Evolutionary conservation across 768 basidiomycete species (phyloP).

Genomic region (Leccinum incarnatum): DNA sequence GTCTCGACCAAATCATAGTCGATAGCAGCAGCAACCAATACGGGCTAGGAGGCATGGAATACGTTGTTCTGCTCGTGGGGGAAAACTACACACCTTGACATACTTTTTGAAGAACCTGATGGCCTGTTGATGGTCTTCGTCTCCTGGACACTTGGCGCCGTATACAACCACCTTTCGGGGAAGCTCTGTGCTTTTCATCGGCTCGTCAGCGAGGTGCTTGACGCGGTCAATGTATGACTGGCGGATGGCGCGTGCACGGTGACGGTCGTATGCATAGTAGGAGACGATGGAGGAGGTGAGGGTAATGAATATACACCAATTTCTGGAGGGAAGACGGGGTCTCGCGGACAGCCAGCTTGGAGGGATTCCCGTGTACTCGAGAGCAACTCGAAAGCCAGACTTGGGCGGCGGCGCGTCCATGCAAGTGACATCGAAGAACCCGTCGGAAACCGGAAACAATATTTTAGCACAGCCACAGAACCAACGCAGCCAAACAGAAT

Average conservation of each 20-base stretch:
- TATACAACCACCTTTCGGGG: constrained; percentile 84
- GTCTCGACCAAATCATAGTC: constrained; percentile 86
- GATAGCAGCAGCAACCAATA: constrained; percentile 89
- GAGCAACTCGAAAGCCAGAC: constrained; percentile 60
- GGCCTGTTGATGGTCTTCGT: constrained; percentile 85
- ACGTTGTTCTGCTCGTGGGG: neutral
- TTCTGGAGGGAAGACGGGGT: constrained; percentile 84
- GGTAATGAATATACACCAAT: constrained; percentile 91
- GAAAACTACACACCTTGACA: constrained; percentile 72
- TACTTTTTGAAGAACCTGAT: constrained; percentile 93
- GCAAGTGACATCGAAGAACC: neutral
- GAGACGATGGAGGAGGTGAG: constrained; percentile 69
- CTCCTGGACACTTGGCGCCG: constrained; percentile 89
- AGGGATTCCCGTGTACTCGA: constrained; percentile 66
- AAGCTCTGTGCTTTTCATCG: constrained; percentile 58
- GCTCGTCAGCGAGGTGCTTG: constrained; percentile 67
- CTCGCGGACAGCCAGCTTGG: constrained; percentile 80
- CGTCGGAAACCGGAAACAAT: constrained; percentile 23
- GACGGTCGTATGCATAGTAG: constrained; percentile 83
- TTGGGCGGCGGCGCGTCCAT: constrained; percentile 22
- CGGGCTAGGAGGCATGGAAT: constrained; percentile 55
- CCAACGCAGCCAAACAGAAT: constrained; percentile 24
- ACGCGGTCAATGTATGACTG: constrained; percentile 80
- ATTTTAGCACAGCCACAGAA: constrained; percentile 22
- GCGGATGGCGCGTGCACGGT: constrained; percentile 73